Evolutionary conservation across 176 grass and related monocot species (phyloP), one percentile per base, ranked within the genome.

Genomic region (Luzula sylvatica): DNA sequence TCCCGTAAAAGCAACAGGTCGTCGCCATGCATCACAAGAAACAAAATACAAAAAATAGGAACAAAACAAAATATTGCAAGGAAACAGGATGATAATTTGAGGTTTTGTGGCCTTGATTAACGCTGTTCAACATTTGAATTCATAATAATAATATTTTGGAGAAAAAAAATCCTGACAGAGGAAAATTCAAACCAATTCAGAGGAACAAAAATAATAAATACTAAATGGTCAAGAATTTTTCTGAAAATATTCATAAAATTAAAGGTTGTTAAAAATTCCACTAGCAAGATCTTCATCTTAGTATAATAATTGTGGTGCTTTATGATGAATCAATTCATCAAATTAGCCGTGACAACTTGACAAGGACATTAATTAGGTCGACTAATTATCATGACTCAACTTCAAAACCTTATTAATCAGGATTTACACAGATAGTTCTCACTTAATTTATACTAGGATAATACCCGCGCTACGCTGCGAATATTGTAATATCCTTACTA

Each of bases 1-100:
- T 15, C 26, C 58, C 58, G 46, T 46, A 30, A 63, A 63, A 47
- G 58, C 58, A 48, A 48, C 59, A 35, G n/a, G 42, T 64, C 59
- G 59, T 64, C 59, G 41, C 23, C 59, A 63, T 63, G 15, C 42
- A 40, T 8, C 30, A 35, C 30, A 35, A 35, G 9, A 35, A 35
- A 35, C 30, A 35, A 35, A 35, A 35, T 35, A 7, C 5, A 40
- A 6, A 6, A 6, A 40, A 30, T 46, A 4, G 43, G 15, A n/a
- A 46, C 4, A 46, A 46, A 14, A n/a, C 24, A 46, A 63, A 63
- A 29, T 7, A 29, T 29, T 63, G 15, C 2, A 61, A 30, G 52
- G 52, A 55, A 32, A 55, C 21, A 30, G 24, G 11, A 53, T 53
- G 2, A 15, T 2, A 25, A 39, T 13, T 42, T 14, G 56, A 60